These are phyloP conservation scores for Arthrocladium fulminans DNA, from an alignment of 2,329 filamentous ascomycete genomes.

Conservation along the genomic window DNA sequence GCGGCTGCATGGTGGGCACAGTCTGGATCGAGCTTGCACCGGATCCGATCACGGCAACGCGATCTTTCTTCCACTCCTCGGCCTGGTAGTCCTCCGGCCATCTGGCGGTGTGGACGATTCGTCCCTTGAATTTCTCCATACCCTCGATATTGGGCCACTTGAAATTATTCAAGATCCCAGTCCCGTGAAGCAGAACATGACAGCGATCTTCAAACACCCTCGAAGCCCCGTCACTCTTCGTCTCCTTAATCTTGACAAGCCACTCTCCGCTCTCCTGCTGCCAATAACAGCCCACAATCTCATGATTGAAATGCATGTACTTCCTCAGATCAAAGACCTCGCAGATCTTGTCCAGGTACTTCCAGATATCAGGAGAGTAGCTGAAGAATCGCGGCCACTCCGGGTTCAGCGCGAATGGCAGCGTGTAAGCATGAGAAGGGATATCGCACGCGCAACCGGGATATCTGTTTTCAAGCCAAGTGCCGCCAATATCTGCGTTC, in stretches of 20 bases:
- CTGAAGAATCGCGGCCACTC: conserved; percentile 37
- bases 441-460: conserved; percentile 9
- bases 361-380: conserved; percentile 33
- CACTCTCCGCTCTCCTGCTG: conserved; percentile 42
- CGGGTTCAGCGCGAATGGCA: conserved; percentile 34
- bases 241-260: conserved; percentile 41
- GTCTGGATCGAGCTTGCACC: conserved; percentile 23
- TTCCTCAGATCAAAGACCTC: conserved; percentile 31
- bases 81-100: conserved; percentile 40
- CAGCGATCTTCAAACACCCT: conserved; percentile 37
- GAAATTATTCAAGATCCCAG: conserved; percentile 27
- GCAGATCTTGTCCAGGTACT: conserved; percentile 36
- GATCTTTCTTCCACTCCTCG: conserved; percentile 22
- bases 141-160: conserved; percentile 27
- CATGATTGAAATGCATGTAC: conserved; percentile 45
- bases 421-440: conserved; percentile 42
- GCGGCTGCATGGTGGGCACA: conserved; percentile 33
- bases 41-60: conserved; percentile 22
- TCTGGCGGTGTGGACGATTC: conserved; percentile 23
- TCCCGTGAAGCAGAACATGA: conserved; percentile 37
- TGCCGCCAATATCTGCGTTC: conserved; percentile 28
- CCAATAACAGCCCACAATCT: conserved; percentile 42
- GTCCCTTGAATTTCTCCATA: conserved; percentile 22
- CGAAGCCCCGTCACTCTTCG: conserved; percentile 24
- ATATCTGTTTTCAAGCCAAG: conserved; percentile 25